Percentiles rank a stretch among this genome's conserved stretches.
These are phyloP conservation scores for Arbutus unedo DNA, from an alignment of 148 eudicot genomes.

Conservation along the genomic window DNA sequence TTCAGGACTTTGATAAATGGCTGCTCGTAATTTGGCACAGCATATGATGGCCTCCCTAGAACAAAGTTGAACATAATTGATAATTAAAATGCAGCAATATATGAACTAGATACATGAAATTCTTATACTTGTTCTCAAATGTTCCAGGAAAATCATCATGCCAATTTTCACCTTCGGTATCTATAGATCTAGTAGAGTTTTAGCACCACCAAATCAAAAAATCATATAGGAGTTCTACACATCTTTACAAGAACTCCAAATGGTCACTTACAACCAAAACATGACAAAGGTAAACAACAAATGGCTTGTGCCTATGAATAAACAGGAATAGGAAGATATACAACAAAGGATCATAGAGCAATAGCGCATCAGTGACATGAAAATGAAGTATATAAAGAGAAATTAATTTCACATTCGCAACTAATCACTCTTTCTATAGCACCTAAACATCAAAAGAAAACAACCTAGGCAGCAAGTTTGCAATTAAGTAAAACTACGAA, in stretches of 20 bases:
- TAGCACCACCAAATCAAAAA: not conserved
- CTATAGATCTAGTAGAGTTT: conserved; percentile 34
- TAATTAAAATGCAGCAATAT: not conserved
- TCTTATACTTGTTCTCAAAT: conserved; percentile 61
- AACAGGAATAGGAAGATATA: not conserved
- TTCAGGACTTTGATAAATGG: conserved; percentile 84
- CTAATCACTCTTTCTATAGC: too few species aligned
- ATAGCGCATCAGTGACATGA: not conserved
- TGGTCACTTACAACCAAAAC: not conserved
- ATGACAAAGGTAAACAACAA: not conserved
- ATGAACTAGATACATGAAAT: not conserved
- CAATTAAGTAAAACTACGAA: not conserved
- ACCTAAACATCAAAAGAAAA: not conserved
- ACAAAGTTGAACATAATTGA: conserved; percentile 1
- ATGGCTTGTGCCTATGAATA: not conserved
- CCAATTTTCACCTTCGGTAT: conserved; percentile 73
- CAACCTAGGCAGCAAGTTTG: not conserved
- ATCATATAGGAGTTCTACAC: not conserved
- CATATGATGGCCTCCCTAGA: conserved; percentile 71
- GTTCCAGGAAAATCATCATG: conserved; percentile 68
- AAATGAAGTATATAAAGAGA: not conserved
- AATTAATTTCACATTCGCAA: not conserved
- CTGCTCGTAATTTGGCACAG: conserved; percentile 74
- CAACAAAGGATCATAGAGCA: not conserved
- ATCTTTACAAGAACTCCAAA: not conserved